Evolutionary conservation across 1,284 basidiomycete genomes (phyloP).

Genomic region (Moesziomyces parantarcticus): DNA sequence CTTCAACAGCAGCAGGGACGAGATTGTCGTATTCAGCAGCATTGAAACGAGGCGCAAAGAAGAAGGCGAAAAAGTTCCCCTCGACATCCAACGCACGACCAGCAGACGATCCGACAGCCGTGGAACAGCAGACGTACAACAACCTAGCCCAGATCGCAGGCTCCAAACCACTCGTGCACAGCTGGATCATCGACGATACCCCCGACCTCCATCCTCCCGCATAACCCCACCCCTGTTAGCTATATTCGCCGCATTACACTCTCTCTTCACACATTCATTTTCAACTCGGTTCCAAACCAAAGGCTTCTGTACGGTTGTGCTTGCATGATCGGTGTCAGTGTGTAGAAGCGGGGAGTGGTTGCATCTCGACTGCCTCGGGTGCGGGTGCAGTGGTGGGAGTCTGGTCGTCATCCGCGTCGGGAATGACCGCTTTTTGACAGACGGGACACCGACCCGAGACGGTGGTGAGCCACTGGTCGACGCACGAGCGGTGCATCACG

Average conservation of each 20-base stretch:
- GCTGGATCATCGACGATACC: conserved; percentile 30
- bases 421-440: conserved; percentile 51
- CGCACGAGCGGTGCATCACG: conserved; percentile 54
- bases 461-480: conserved; percentile 59
- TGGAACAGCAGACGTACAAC: conserved; percentile 34
- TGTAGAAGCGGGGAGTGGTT: background rate
- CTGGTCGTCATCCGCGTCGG: conserved; percentile 4
- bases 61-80: conserved; percentile 4
- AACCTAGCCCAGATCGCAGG: conserved; percentile 3
- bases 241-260: background rate
- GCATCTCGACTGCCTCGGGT: background rate
- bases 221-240: background rate
- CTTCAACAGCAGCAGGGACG: background rate
- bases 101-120: background rate
- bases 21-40: conserved; percentile 36
- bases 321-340: too few species aligned
- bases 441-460: conserved; percentile 60
- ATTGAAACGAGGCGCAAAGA: conserved; percentile 16
- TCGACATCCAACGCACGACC: background rate
- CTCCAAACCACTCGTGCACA: conserved; percentile 17
- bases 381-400: background rate
- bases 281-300: background rate
- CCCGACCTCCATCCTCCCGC: background rate
- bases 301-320: too few species aligned
- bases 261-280: background rate